Conservation (phyloP, 75 land plant genomes). For the Pinus tabuliformis region DNA sequence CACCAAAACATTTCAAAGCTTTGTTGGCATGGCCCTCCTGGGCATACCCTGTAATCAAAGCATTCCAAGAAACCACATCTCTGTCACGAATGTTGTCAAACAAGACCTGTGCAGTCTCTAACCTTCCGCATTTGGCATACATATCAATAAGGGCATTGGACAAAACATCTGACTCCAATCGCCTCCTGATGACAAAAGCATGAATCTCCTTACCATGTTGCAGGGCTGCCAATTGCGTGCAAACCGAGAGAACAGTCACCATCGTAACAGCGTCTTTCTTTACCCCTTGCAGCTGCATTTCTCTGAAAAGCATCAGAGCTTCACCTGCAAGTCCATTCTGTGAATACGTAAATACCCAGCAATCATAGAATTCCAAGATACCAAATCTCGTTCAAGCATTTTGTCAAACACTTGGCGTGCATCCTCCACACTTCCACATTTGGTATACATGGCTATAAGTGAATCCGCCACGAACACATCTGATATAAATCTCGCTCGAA, state of each 20-base stretch:
- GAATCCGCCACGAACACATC: slow-evolving; percentile 46
- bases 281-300: slow-evolving; percentile 27
- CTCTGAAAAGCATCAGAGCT: slow-evolving; percentile 20
- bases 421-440: slow-evolving; percentile 17
- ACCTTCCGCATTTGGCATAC: slow-evolving; percentile 35
- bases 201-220: slow-evolving; percentile 34
- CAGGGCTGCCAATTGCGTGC: slow-evolving; percentile 48
- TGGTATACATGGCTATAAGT: slow-evolving; percentile 47
- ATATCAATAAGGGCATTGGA: slow-evolving; percentile 11
- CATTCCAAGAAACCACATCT: slow-evolving; percentile 30
- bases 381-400: slow-evolving; percentile 50
- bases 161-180: slow-evolving; percentile 2
- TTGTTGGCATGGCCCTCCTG: slow-evolving; percentile 21
- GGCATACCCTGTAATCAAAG: slow-evolving; percentile 35
- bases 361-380: slow-evolving; percentile 81
- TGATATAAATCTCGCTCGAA: slow-evolving; percentile 24
- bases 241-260: slow-evolving; percentile 49
- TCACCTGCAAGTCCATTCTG: slow-evolving; percentile 23
- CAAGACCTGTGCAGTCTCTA: slow-evolving; percentile 26
- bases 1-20: slow-evolving; percentile 25
- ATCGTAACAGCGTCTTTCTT: slow-evolving; percentile 51
- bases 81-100: slow-evolving; percentile 19
- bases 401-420: slow-evolving; percentile 45
- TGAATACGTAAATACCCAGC: slow-evolving; percentile 37
- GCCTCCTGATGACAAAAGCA: not conserved